These are phyloP conservation scores for Coniella vitis DNA, from an alignment of 2,329 filamentous ascomycete genomes.

Conservation along the genomic window DNA sequence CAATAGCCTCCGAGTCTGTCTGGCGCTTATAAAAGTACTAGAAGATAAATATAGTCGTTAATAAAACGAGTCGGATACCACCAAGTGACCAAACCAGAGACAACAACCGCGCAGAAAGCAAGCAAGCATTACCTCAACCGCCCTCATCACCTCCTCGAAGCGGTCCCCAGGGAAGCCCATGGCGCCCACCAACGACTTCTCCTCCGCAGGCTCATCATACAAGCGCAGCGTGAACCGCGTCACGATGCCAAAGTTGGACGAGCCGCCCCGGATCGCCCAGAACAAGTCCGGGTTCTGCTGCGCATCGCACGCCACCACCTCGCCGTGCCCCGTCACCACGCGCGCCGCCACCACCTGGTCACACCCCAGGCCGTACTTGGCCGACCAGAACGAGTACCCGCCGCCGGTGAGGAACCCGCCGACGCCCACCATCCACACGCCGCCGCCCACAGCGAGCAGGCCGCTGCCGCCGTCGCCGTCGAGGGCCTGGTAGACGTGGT, in stretches of 20 bases:
- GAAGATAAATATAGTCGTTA: background rate
- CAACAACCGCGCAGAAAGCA: too few species aligned
- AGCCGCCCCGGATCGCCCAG: constrained; percentile 16
- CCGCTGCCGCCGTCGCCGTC: constrained; percentile 13
- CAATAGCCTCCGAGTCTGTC: constrained; percentile 2
- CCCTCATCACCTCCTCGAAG: background rate
- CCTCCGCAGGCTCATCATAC: background rate
- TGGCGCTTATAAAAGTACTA: background rate
- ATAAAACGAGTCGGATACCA: background rate
- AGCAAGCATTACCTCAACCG: background rate
- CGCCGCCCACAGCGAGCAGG: constrained; percentile 13
- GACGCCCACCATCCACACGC: constrained; percentile 14
- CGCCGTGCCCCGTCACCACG: constrained; percentile 2
- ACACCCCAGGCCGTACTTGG: constrained; percentile 17
- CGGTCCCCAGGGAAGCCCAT: background rate
- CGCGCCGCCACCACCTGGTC: constrained; percentile 5
- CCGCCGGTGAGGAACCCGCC: constrained; percentile 15
- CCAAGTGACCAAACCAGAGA: too few species aligned
- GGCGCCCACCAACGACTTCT: background rate
- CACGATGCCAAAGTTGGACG: constrained; percentile 21
- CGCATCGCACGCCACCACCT: background rate
- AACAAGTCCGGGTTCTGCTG: constrained; percentile 15
- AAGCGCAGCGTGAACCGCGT: constrained; percentile 22
- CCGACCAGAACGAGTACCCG: constrained; percentile 10
- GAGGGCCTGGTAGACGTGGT: constrained; percentile 14